A percentile compares a stretch with the other conserved stretches of the same genome.
Conservation (phyloP, 805 yeast species). For the Barnettozyma vustinii region DNA sequence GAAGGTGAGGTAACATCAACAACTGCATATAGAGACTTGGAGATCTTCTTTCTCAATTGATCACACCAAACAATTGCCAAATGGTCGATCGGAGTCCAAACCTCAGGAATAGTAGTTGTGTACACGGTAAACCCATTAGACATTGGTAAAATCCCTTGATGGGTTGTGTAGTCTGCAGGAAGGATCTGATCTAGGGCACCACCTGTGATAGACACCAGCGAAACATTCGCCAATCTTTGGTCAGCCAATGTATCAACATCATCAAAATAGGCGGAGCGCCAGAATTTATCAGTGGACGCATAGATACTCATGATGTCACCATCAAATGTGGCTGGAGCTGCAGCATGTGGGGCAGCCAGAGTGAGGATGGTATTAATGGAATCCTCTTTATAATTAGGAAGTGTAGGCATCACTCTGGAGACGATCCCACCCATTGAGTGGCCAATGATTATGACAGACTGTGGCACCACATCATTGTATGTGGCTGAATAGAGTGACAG, state of each 20-base stretch:
- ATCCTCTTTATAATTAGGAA: slow-evolving; percentile 65
- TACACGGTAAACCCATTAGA: slow-evolving; percentile 77
- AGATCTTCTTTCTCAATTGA: slow-evolving; percentile 65
- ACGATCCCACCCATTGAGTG: slow-evolving; percentile 99
- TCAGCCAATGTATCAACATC: slow-evolving; percentile 33
- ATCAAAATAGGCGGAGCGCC: slow-evolving; percentile 58
- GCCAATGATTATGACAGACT: slow-evolving; percentile 73
- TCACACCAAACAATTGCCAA: slow-evolving; percentile 96
- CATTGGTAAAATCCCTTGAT: slow-evolving; percentile 66
- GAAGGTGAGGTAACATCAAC: slow-evolving; percentile 42
- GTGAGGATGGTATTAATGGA: slow-evolving; percentile 84
- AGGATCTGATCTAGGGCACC: slow-evolving; percentile 73
- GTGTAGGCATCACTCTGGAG: slow-evolving; percentile 74
- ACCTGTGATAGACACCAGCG: slow-evolving; percentile 84
- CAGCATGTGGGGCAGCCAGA: slow-evolving; percentile 85
- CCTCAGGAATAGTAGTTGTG: slow-evolving; percentile 81
- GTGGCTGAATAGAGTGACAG: slow-evolving; percentile 51
- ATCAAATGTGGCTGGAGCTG: slow-evolving; percentile 90
- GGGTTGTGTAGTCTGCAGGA: slow-evolving; percentile 85
- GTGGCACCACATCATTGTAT: slow-evolving; percentile 36
- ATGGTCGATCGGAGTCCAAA: slow-evolving; percentile 94
- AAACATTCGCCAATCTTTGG: slow-evolving; percentile 47
- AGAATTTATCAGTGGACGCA: slow-evolving; percentile 67
- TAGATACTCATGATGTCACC: slow-evolving; percentile 77
- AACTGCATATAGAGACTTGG: slow-evolving; percentile 53